Evolutionary conservation across 176 grass and related monocot genomes (phyloP), one percentile per base, ranked within the genome.

Genomic region (Poa annua): DNA sequence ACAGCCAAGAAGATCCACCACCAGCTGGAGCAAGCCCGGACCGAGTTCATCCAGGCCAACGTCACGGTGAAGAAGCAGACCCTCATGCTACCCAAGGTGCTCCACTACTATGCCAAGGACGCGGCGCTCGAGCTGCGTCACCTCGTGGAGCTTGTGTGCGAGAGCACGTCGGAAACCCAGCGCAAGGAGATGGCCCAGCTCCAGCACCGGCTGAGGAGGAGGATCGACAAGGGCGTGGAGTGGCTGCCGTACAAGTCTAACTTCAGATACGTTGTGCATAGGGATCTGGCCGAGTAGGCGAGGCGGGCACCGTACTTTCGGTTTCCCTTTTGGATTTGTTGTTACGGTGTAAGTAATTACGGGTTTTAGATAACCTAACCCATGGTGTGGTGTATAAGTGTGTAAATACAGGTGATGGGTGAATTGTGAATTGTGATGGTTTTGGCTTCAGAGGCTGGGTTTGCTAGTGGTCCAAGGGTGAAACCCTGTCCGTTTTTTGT

Each of bases 251-350:
- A 94, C 91, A 99, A 92, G 80, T 94, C 93, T 9, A 84, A 88
- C 53, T 99, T 96, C 93, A 84, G 83, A 94, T 99, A 99, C 62
- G 67, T 96, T 94, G 85, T 99, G 60, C 91, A 99, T 87, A 92
- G 80, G 72, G 91, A 91, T 76, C 81, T 99, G 56, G 87, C 93
- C 8, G 86, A 90, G 72, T 80, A 87, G 79, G 36, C 47, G 15
- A 81, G 75, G 22, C 41, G 29, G 71, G 24, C 45, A 24, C 2
- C 0, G 17, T 4, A 11, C 2, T 7, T 7, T 2, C 2, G 8
- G 47, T n/a, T 20, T 49, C 8, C 1, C 1, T 66, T 52, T 74
- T 24, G 33, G 10, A n/a, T 55, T 85, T 47, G 67, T 74, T 25
- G 8, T 65, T 13, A 66, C 20, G 0, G 35, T 86, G 73, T 77